Conservation (phyloP, 1,284 basidiomycete species). For the Stygiomarasmius scandens region DNA sequence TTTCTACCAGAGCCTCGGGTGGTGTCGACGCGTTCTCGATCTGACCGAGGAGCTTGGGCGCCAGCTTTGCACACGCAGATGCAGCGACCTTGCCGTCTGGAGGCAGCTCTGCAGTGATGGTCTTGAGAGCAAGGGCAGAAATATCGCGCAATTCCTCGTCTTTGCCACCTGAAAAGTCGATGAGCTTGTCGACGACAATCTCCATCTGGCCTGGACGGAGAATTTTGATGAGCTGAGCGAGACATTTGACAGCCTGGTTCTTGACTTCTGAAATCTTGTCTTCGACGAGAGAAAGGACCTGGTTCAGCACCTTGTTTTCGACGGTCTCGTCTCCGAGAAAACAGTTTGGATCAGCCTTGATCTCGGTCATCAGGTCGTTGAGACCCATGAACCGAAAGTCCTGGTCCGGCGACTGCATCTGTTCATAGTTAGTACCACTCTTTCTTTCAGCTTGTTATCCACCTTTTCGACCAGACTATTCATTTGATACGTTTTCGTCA, state of each 20-base stretch:
- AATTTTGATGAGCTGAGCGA: constrained; percentile 87
- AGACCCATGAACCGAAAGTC: constrained; percentile 93
- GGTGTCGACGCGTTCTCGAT: constrained; percentile 79
- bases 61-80: constrained; percentile 83
- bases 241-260: constrained; percentile 93
- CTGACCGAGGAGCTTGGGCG: constrained; percentile 82
- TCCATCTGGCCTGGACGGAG: constrained; percentile 84
- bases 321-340: constrained; percentile 80
- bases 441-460: not conserved
- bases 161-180: constrained; percentile 81
- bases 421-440: constrained; percentile 12
- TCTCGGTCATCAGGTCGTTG: constrained; percentile 88
- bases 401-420: constrained; percentile 86
- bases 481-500: constrained; percentile 84
- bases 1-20: constrained; percentile 86
- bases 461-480: constrained; percentile 81
- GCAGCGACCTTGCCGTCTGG: constrained; percentile 77
- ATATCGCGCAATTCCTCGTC: constrained; percentile 94
- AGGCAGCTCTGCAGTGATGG: constrained; percentile 89
- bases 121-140: constrained; percentile 91
- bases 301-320: constrained; percentile 80
- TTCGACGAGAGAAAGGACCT: constrained; percentile 83
- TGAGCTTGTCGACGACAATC: constrained; percentile 83
- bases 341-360: constrained; percentile 68
- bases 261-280: constrained; percentile 98